Conservation (phyloP, 169 alveolate genomes). For the Miamiensis avidus region DNA sequence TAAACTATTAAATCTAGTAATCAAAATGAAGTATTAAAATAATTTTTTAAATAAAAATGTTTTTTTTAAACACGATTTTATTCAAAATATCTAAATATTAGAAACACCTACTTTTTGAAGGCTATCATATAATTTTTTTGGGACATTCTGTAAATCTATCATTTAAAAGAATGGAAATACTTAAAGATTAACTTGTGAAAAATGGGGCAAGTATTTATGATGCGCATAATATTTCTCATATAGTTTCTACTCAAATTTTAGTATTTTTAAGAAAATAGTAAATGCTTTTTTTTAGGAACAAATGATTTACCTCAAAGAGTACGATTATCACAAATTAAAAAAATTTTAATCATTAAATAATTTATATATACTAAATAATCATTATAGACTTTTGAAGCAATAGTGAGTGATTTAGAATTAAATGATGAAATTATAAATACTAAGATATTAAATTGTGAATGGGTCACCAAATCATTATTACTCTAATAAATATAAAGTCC, state of each 20-base stretch:
- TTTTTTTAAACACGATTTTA: no score
- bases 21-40: no score
- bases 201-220: background rate
- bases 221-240: background rate
- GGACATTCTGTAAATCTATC: background rate
- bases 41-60: no score
- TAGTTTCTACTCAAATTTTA: background rate
- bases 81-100: no score
- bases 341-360: no score
- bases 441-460: background rate
- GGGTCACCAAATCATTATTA: background rate
- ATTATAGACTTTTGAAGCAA: no score
- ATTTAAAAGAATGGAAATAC: background rate
- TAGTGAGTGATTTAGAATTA: no score
- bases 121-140: background rate
- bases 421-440: no score
- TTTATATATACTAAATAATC: no score
- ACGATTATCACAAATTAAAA: no score
- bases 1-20: no score
- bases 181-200: background rate
- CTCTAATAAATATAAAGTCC: background rate
- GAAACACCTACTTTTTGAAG: background rate
- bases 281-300: background rate
- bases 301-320: background rate
- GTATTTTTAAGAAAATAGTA: no score